Base-by-base conservation (phyloP, 2,329 filamentous ascomycete species). In the Colletotrichum sp. region DNA sequence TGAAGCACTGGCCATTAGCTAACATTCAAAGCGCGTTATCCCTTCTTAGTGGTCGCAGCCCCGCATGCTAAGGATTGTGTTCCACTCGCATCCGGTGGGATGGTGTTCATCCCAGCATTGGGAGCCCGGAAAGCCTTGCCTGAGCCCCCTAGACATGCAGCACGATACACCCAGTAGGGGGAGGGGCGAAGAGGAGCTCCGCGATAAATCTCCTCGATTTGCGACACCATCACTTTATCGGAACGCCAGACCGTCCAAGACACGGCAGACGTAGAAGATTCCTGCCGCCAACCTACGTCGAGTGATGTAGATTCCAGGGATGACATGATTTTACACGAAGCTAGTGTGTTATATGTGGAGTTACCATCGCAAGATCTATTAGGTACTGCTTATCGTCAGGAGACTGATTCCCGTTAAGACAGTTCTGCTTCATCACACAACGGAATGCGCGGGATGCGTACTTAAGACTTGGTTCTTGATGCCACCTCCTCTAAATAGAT, bases 201-300 rank as follows among this genome's bases (percentile, higher is more conserved):
- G 8, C 4, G 36, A 5, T n/a, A 4, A 43, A 10, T 43, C 7
- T 10, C 3, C 16, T 18, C 8, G 16, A 43, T 18, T 1, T 5
- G 16, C 16, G 3, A 4, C 36, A 43, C 8, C 1, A 10, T 43
- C 16, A 43, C 8, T 43, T 3, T 1, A n/a, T 0, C 16, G 0
- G 8, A 43, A 43, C 0, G 38, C 4, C 38, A 43, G 38, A 2
- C 16, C 3, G 38, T 2, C 4, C 38, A 10, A n/a, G 3, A 10
- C 0, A 43, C 16, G 18, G 38, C 38, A 43, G 38, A 43, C 1
- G 38, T 3, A n/a, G 38, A n/a, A n/a, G 24, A 24, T 24, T 24
- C 24, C 24, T 24, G 24, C 24, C 24, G 24, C 24, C 24, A 24
- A 24, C 24, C 24, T 24, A 24, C 24, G 24, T 24, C 24, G 24